These are phyloP conservation scores for Serendipita sp. DNA, from an alignment of 768 basidiomycete genomes.

Conservation along the genomic window DNA sequence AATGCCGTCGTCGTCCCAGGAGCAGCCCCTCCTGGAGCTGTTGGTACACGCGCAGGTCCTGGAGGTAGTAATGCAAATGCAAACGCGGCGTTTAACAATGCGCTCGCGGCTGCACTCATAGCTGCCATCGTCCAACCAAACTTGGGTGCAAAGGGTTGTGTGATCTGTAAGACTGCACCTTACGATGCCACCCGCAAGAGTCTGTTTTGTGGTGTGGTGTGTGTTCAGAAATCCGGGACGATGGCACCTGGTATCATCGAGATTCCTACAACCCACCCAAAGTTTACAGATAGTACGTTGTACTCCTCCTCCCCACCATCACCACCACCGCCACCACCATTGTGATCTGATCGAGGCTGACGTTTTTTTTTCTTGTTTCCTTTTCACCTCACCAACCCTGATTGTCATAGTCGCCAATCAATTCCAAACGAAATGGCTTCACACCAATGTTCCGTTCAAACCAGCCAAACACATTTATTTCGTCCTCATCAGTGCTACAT, in stretches of 20 bases:
- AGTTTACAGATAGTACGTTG: slow-evolving; percentile 46
- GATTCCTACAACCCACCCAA: slow-evolving; percentile 40
- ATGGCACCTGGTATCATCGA: slow-evolving; percentile 43
- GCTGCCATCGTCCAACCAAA: background rate
- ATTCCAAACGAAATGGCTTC: slow-evolving; percentile 55
- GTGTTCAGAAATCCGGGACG: slow-evolving; percentile 34
- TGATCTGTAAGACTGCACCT: background rate
- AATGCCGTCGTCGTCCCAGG: no score
- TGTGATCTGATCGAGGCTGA: no score
- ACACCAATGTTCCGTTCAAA: slow-evolving; percentile 37
- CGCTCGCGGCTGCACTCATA: background rate
- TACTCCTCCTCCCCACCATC: slow-evolving; percentile 6
- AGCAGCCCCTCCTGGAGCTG: no score
- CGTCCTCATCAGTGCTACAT: slow-evolving; percentile 34
- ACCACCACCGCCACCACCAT: no score
- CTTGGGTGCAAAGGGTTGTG: background rate
- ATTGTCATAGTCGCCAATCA: slow-evolving; percentile 33
- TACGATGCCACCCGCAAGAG: background rate
- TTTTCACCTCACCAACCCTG: background rate
- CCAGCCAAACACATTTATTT: slow-evolving; percentile 47
- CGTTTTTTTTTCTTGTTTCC: background rate
- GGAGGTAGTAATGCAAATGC: no score
- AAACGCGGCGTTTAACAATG: background rate
- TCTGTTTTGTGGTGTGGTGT: background rate
- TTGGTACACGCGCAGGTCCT: no score